Conservation (phyloP, 352 stramenopile species). For the Phytophthora rubi region DNA sequence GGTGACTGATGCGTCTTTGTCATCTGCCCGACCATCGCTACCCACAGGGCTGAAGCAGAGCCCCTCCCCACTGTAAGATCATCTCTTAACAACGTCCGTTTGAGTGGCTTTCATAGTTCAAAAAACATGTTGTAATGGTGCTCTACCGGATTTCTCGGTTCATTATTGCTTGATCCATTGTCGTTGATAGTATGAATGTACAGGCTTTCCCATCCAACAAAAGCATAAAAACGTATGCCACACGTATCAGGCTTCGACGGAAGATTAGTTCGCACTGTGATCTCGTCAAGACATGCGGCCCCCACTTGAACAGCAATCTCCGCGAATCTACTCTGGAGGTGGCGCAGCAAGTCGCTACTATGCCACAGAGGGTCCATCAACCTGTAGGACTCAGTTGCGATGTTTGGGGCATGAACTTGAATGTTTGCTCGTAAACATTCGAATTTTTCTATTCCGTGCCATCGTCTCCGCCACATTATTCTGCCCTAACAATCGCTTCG, state of each 20-base stretch:
- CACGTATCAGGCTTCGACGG: conserved; percentile 11
- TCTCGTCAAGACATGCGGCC: conserved; percentile 5
- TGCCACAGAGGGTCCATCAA: conserved; percentile 9
- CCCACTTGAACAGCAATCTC: conserved; percentile 5
- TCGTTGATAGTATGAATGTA: conserved; percentile 3
- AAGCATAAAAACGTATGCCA: conserved; percentile 8
- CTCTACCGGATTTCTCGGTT: not conserved
- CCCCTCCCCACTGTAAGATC: not conserved
- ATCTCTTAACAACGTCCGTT: not conserved
- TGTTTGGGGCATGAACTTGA: too few relatives aligned
- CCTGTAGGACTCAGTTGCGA: too few relatives aligned
- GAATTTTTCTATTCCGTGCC: not conserved
- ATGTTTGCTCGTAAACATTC: conserved; percentile 1
- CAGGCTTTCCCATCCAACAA: conserved; percentile 7
- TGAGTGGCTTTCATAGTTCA: not conserved
- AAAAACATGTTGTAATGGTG: conserved; percentile 1
- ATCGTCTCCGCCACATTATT: conserved; percentile 3
- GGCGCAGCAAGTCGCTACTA: not conserved
- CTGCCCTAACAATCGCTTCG: conserved; percentile 14
- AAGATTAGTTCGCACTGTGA: conserved; percentile 1
- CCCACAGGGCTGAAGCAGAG: not conserved
- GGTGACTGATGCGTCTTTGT: not conserved
- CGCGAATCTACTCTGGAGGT: conserved; percentile 7
- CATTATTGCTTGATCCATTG: conserved; percentile 7
- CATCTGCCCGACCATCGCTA: conserved; percentile 12